phyloP scores from a whole-genome alignment of 768 basidiomycete species.

The Leccinum sublutescens region DNA sequence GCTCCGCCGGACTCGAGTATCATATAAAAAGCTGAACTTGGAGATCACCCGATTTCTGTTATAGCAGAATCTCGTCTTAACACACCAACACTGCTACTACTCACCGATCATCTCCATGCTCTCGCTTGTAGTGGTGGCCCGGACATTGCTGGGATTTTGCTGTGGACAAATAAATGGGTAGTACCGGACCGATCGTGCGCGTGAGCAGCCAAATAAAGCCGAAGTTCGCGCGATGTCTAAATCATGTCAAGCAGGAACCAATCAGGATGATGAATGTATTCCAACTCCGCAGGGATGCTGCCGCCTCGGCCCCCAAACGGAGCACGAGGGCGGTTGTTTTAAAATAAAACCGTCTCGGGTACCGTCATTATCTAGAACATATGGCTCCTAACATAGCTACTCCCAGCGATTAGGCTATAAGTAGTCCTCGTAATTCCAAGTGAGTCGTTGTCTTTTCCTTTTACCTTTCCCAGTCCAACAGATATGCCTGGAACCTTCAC shows the following conservation, averaged over 20 bases:
- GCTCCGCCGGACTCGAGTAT: neutral
- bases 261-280: neutral
- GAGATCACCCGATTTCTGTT: too few relatives aligned
- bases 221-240: neutral
- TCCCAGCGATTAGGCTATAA: constrained; percentile 1
- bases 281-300: neutral
- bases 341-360: neutral
- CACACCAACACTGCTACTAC: neutral
- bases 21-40: neutral
- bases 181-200: neutral
- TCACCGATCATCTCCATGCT: neutral
- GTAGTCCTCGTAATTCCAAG: neutral
- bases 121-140: neutral
- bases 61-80: neutral
- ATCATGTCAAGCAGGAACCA: neutral
- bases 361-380: constrained; percentile 1
- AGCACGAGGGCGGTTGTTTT: neutral
- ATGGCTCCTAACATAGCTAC: neutral
- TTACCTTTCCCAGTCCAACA: neutral
- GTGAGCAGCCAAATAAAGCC: neutral
- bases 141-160: neutral
- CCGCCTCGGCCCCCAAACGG: neutral
- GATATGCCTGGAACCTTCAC: constrained; percentile 40
- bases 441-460: neutral
- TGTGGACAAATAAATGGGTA: neutral